Evolutionary conservation across 306 rosid species (phyloP).

Genomic region (Prunus armeniaca): DNA sequence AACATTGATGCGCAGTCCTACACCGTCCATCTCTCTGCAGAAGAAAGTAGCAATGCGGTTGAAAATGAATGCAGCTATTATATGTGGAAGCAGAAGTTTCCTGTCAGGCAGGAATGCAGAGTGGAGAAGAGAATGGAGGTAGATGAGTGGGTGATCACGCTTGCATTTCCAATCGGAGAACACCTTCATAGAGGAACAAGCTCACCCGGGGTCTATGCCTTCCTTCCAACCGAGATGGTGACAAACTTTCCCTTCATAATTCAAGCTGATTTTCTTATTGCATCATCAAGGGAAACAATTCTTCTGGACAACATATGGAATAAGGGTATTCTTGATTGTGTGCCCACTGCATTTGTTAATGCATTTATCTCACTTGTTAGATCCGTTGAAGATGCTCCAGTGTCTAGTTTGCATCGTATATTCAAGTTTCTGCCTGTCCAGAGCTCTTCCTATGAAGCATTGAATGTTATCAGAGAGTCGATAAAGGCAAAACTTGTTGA

Average conservation of each 20-base stretch:
- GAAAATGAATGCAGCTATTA: conserved; percentile 42
- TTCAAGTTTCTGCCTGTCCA: conserved; percentile 52
- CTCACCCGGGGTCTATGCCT: conserved; percentile 58
- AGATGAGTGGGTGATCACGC: conserved; percentile 48
- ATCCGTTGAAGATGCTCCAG: conserved; percentile 32
- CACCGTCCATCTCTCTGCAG: conserved; percentile 48
- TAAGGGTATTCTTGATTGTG: conserved; percentile 63
- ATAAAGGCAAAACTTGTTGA: conserved; percentile 39
- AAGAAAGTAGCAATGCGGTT: conserved; percentile 17
- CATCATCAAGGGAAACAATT: conserved; percentile 75
- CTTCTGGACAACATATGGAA: conserved; percentile 69
- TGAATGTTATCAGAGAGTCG: conserved; percentile 48
- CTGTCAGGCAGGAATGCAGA: conserved; percentile 36
- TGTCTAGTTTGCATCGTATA: conserved; percentile 33
- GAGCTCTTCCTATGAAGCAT: conserved; percentile 33
- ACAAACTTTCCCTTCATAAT: conserved; percentile 70
- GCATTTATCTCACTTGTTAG: conserved; percentile 55
- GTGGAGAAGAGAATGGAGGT: conserved; percentile 56
- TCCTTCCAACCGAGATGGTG: conserved; percentile 76
- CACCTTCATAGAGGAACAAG: conserved; percentile 36
- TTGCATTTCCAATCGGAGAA: conserved; percentile 58
- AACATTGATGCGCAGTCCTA: conserved; percentile 64
- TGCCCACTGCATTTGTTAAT: conserved; percentile 54
- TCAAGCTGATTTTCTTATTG: conserved; percentile 67
- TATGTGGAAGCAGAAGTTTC: conserved; percentile 73